Conservation (phyloP, 1,139 yeast species). For the Lodderomyces jiufengensis region DNA sequence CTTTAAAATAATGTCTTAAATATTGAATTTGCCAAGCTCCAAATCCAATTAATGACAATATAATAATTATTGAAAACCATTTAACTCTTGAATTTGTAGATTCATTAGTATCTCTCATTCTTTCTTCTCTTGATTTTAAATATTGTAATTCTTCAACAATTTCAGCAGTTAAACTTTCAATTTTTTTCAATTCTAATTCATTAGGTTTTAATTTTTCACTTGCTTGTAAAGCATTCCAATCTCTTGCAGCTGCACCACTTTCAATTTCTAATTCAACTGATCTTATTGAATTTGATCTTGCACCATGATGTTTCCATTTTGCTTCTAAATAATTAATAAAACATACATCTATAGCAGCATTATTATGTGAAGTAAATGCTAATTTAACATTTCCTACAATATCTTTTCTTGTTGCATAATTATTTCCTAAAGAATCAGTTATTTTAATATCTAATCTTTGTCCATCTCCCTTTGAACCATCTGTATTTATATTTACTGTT, state of each 20-base stretch:
- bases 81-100: constrained; percentile 85
- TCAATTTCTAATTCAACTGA: constrained; percentile 87
- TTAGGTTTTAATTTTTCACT: constrained; percentile 89
- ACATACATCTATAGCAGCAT: constrained; percentile 88
- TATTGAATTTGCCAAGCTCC: constrained; percentile 92
- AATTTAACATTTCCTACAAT: constrained; percentile 63
- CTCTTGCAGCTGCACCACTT: constrained; percentile 95
- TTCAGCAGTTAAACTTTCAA: constrained; percentile 82
- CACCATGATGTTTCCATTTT: constrained; percentile 27
- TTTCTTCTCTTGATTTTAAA: constrained; percentile 81
- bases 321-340: constrained; percentile 63
- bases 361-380: constrained; percentile 80
- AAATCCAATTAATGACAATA: constrained; percentile 66
- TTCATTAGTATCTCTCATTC: constrained; percentile 94
- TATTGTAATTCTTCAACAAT: constrained; percentile 74
- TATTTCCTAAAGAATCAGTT: constrained; percentile 67
- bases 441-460: constrained; percentile 65
- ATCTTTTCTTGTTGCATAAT: constrained; percentile 62
- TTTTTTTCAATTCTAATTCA: constrained; percentile 81
- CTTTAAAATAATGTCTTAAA: constrained; percentile 88
- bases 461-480: constrained; percentile 80
- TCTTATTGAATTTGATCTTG: constrained; percentile 37
- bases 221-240: constrained; percentile 94
- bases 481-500: constrained; percentile 71
- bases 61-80: constrained; percentile 70